phyloP scores from a whole-genome alignment of 2,329 filamentous ascomycete species.

The Colletotrichum sansevieriae region DNA sequence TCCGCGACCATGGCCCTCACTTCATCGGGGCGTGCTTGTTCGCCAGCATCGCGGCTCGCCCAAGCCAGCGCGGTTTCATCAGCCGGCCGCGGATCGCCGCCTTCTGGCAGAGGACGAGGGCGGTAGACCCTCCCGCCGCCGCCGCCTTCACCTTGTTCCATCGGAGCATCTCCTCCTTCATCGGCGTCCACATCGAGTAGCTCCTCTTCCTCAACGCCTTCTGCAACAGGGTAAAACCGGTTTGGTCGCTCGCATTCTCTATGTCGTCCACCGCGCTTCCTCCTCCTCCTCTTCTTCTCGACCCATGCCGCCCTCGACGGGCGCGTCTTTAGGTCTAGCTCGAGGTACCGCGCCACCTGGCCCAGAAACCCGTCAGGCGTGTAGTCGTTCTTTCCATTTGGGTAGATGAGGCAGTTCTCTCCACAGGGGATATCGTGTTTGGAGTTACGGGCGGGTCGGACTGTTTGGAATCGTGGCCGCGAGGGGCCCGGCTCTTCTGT shows the following conservation, averaged over 20 bases:
- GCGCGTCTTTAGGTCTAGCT: slow-evolving; percentile 21
- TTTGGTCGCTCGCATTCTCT: slow-evolving; percentile 15
- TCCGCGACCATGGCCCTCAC: neutral
- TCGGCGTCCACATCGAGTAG: neutral
- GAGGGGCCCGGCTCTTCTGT: neutral
- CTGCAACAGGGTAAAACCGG: neutral
- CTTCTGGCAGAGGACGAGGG: neutral
- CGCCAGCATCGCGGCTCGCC: neutral
- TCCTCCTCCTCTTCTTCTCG: neutral
- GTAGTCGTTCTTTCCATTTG: slow-evolving; percentile 5
- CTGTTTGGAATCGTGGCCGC: neutral
- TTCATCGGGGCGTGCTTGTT: neutral
- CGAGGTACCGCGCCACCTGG: slow-evolving; percentile 8
- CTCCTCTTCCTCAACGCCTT: neutral
- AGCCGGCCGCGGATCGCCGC: neutral
- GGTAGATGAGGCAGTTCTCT: slow-evolving; percentile 17
- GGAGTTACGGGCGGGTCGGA: slow-evolving; percentile 23
- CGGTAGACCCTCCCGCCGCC: neutral
- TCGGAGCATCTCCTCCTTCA: neutral
- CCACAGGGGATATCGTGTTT: slow-evolving; percentile 23
- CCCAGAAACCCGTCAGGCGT: neutral
- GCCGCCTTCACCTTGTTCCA: no score
- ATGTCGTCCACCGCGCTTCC: slow-evolving; percentile 5
- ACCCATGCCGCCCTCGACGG: neutral
- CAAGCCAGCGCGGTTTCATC: neutral